Evolutionary conservation across 208 protist species (phyloP).

Genomic region (Trypanosoma vivax): DNA sequence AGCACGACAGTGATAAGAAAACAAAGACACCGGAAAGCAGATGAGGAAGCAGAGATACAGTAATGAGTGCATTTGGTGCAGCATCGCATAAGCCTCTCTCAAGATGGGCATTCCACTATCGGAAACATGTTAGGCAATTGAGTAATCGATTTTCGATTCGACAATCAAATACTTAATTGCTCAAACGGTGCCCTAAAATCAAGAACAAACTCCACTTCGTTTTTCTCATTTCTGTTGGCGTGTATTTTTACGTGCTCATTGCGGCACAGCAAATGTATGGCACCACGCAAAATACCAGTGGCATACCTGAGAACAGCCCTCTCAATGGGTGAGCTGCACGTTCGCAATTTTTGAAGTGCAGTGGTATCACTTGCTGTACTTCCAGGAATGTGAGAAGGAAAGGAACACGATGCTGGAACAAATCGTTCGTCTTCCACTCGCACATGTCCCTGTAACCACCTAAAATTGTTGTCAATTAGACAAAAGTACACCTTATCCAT

Average conservation of each 20-base stretch:
- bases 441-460: constrained; percentile 63
- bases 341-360: not conserved
- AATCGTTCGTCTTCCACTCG: constrained; percentile 21
- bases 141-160: not conserved
- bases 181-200: constrained; percentile 29
- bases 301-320: constrained; percentile 58
- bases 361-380: not conserved
- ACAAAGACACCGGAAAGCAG: too few species aligned
- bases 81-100: too few species aligned
- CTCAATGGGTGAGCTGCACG: constrained; percentile 19
- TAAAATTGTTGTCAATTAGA: constrained; percentile 50
- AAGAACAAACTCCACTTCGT: constrained; percentile 61
- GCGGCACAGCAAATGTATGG: constrained; percentile 34
- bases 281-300: constrained; percentile 38
- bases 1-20: constrained; percentile 1
- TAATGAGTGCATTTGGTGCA: too few species aligned
- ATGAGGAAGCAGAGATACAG: too few species aligned
- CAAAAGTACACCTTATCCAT: constrained; percentile 61
- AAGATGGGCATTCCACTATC: too few species aligned
- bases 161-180: not conserved
- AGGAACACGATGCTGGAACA: constrained; percentile 25
- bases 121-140: not conserved
- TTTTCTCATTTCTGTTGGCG: constrained; percentile 42
- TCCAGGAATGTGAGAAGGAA: constrained; percentile 14
- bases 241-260: constrained; percentile 28